phyloP scores from a whole-genome alignment of 1,139 yeast genomes.

The Taphrina confusa region DNA sequence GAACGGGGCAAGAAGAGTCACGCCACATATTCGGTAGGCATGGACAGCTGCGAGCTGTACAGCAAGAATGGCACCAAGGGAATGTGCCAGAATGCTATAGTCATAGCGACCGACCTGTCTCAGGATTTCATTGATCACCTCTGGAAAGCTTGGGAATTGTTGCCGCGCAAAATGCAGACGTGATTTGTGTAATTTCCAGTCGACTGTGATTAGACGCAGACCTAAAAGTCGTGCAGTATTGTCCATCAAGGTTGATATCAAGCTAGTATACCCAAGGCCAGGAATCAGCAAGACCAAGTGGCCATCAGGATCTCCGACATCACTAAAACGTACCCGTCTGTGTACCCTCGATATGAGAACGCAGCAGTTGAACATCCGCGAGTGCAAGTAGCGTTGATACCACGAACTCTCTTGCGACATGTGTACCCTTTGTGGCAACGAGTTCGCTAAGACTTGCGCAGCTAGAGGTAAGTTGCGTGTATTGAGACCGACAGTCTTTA shows the following conservation, averaged over 20 bases:
- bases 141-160: not conserved
- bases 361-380: not conserved
- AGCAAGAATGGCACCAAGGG: not conserved
- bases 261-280: slow-evolving; percentile 5
- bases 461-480: not conserved
- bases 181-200: not conserved
- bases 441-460: not conserved
- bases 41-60: slow-evolving; percentile 4
- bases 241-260: slow-evolving; percentile 2
- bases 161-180: not conserved
- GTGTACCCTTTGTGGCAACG: not conserved
- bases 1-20: not conserved
- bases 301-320: not conserved
- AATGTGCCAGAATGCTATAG: slow-evolving; percentile 6
- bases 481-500: not conserved
- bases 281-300: not conserved
- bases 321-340: not conserved
- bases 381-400: not conserved
- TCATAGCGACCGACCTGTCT: not conserved
- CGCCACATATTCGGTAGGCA: not conserved
- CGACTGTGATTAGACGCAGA: not conserved
- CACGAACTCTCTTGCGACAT: too few relatives aligned
- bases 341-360: not conserved
- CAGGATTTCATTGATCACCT: not conserved
- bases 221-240: slow-evolving; percentile 1